phyloP scores from a whole-genome alignment of 257 asterid species.

The Jasminum sambac region DNA sequence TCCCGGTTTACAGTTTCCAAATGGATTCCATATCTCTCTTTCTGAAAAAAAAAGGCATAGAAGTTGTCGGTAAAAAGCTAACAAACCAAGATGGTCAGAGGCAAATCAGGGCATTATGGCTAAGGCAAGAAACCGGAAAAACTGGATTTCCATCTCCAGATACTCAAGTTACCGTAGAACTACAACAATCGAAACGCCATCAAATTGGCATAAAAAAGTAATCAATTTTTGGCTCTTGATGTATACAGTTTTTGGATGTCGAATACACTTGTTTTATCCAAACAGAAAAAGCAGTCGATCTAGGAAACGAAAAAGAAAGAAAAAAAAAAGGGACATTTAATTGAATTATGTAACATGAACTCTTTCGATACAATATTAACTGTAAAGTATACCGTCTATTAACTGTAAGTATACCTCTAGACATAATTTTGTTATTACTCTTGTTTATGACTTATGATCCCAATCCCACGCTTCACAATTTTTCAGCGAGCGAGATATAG shows the following conservation, averaged over 20 bases:
- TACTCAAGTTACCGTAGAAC: slow-evolving; percentile 21
- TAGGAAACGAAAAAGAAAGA: not conserved
- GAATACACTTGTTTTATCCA: slow-evolving; percentile 6
- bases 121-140: slow-evolving; percentile 7
- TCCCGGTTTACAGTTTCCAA: slow-evolving; percentile 89
- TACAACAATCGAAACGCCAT: slow-evolving; percentile 16
- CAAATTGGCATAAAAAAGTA: not conserved
- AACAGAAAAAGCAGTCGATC: slow-evolving; percentile 7
- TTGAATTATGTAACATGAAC: not conserved
- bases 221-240: not conserved
- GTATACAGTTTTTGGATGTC: not conserved
- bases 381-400: not conserved
- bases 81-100: slow-evolving; percentile 3
- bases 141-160: slow-evolving; percentile 3
- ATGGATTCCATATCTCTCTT: slow-evolving; percentile 60
- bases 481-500: not conserved
- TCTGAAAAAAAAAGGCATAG: slow-evolving; percentile 36
- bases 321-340: not conserved
- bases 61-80: slow-evolving; percentile 11
- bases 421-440: not conserved
- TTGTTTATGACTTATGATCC: not conserved
- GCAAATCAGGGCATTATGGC: slow-evolving; percentile 19
- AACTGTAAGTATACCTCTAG: not conserved
- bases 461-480: not conserved
- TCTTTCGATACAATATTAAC: not conserved